phyloP scores from a whole-genome alignment of 305 asterid genomes.

The Stenogyne calaminthoides region DNA sequence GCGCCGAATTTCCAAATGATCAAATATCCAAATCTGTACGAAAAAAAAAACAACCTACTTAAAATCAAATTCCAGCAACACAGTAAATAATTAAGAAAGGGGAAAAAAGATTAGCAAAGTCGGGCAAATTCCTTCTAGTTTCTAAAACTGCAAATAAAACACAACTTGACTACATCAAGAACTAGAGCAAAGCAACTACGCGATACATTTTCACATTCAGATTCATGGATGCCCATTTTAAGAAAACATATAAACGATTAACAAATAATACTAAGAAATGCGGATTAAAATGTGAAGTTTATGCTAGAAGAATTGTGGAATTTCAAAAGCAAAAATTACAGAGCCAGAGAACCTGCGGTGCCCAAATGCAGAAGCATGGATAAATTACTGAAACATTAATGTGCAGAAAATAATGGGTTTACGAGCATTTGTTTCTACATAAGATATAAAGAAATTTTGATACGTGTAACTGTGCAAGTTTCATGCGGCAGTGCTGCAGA shows the following conservation, averaged over 20 bases:
- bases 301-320: slow-evolving; percentile 38
- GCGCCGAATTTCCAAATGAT: slow-evolving; percentile 1
- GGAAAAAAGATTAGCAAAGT: neutral
- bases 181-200: slow-evolving; percentile 27
- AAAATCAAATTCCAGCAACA: slow-evolving; percentile 1
- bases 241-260: slow-evolving; percentile 22
- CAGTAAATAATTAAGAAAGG: neutral
- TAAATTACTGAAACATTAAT: slow-evolving; percentile 25
- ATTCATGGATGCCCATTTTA: slow-evolving; percentile 45
- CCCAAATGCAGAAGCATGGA: slow-evolving; percentile 37
- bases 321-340: slow-evolving; percentile 3
- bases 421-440: neutral
- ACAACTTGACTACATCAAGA: slow-evolving; percentile 26
- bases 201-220: slow-evolving; percentile 32
- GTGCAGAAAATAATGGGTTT: neutral
- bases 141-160: slow-evolving; percentile 25
- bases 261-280: slow-evolving; percentile 9
- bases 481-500: slow-evolving; percentile 30
- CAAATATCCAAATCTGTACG: slow-evolving; percentile 27
- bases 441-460: slow-evolving; percentile 18
- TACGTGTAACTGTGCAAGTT: slow-evolving; percentile 28
- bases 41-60: neutral
- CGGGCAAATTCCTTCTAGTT: slow-evolving; percentile 5
- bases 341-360: slow-evolving; percentile 33
- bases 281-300: slow-evolving; percentile 25